Conservation (phyloP, 768 basidiomycete species). For the Lentinula raphanica region DNA sequence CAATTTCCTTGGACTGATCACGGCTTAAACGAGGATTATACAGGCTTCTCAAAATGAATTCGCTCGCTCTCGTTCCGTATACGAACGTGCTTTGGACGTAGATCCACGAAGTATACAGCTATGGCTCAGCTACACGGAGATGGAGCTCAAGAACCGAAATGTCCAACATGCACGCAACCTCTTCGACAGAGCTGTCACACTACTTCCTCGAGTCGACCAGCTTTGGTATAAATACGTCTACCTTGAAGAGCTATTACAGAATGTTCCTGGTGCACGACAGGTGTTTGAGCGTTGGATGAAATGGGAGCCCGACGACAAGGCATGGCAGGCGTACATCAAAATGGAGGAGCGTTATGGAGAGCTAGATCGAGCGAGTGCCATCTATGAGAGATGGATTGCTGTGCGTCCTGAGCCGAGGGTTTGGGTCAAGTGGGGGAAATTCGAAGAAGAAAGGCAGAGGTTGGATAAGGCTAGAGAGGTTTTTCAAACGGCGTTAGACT, state of each 20-base stretch:
- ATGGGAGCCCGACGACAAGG: constrained; percentile 99
- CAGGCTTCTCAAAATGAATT: constrained; percentile 96
- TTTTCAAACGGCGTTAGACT: constrained; percentile 86
- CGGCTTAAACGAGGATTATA: constrained; percentile 2
- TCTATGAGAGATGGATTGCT: constrained; percentile 89
- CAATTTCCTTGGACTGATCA: neutral
- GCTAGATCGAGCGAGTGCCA: constrained; percentile 82
- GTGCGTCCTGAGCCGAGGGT: constrained; percentile 74
- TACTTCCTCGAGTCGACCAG: constrained; percentile 93
- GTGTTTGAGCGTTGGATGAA: constrained; percentile 99
- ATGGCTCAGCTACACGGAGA: constrained; percentile 93
- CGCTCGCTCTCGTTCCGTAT: constrained; percentile 90
- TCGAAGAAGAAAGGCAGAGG: constrained; percentile 78
- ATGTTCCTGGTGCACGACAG: constrained; percentile 93
- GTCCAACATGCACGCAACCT: constrained; percentile 96
- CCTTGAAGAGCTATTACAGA: constrained; percentile 93
- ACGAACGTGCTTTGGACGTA: constrained; percentile 94
- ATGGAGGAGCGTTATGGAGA: constrained; percentile 93
- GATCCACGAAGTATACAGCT: constrained; percentile 85
- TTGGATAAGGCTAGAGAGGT: constrained; percentile 78
- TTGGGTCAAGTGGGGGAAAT: constrained; percentile 83
- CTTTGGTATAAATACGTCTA: constrained; percentile 99
- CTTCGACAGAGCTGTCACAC: constrained; percentile 94
- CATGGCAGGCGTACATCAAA: constrained; percentile 99
- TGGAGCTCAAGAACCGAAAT: constrained; percentile 97